Conservation (phyloP, 768 basidiomycete species). For the Termitomyces sp. region DNA sequence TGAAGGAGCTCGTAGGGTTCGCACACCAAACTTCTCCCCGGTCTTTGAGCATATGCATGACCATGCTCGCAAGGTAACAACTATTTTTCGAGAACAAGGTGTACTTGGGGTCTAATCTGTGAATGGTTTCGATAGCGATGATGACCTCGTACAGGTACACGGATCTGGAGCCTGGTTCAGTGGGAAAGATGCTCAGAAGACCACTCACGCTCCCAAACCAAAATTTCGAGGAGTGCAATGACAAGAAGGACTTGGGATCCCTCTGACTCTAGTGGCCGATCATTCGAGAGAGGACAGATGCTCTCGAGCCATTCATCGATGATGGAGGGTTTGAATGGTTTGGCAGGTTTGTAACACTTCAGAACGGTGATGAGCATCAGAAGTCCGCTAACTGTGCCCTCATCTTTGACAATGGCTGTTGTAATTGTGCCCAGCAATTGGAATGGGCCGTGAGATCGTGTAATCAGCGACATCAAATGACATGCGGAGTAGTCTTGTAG, state of each 20-base stretch:
- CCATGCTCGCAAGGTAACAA: too few species aligned
- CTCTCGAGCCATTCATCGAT: background rate
- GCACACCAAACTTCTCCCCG: too few species aligned
- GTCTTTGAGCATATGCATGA: too few species aligned
- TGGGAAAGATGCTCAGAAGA: background rate
- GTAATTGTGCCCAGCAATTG: background rate
- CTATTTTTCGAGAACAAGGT: too few species aligned
- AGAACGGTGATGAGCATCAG: background rate
- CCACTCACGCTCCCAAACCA: background rate
- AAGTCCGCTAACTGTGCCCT: background rate
- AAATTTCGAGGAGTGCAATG: background rate
- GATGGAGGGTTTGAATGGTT: background rate
- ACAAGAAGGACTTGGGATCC: constrained; percentile 4
- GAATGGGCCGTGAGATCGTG: background rate
- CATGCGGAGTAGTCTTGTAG: too few species aligned
- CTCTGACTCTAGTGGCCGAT: background rate
- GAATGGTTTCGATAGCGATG: too few species aligned
- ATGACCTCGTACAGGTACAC: too few species aligned
- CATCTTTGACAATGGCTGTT: background rate
- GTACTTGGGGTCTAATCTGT: too few species aligned
- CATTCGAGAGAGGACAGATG: background rate
- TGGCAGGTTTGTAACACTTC: background rate
- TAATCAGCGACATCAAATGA: background rate
- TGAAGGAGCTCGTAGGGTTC: too few species aligned
- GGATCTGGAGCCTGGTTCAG: too few species aligned